Evolutionary conservation across 148 eudicot genomes (phyloP).

Genomic region (Fallopia convolvulus): DNA sequence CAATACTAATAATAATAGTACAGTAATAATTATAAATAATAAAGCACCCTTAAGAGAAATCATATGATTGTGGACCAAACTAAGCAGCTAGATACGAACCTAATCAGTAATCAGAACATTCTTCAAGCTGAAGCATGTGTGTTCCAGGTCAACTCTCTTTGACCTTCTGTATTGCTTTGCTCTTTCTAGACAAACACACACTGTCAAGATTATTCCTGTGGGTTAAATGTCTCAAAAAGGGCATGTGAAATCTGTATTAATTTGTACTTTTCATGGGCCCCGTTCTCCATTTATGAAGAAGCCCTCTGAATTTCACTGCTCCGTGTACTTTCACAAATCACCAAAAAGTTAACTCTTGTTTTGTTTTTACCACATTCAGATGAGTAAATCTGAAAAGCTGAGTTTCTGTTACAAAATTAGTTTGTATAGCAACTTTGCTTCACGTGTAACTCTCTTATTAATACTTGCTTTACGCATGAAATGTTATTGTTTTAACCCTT

Average conservation of each 20-base stretch:
- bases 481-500: no score
- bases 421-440: no score
- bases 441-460: no score
- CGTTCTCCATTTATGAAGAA: no score
- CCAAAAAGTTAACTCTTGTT: background rate
- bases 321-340: background rate
- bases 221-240: background rate
- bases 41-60: background rate
- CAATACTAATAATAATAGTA: background rate
- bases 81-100: conserved; percentile 6
- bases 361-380: background rate
- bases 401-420: no score
- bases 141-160: conserved; percentile 2
- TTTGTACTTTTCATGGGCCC: no score
- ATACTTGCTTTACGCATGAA: no score
- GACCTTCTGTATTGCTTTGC: background rate
- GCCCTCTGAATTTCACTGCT: no score
- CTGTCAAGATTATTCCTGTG: background rate
- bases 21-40: background rate
- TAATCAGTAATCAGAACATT: conserved; percentile 5
- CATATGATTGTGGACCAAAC: background rate
- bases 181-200: background rate
- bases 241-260: background rate
- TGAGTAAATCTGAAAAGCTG: no score
- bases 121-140: conserved; percentile 1